These are phyloP conservation scores for Penicillium concentricum DNA, from an alignment of 2,329 filamentous ascomycete genomes.

Conservation along the genomic window DNA sequence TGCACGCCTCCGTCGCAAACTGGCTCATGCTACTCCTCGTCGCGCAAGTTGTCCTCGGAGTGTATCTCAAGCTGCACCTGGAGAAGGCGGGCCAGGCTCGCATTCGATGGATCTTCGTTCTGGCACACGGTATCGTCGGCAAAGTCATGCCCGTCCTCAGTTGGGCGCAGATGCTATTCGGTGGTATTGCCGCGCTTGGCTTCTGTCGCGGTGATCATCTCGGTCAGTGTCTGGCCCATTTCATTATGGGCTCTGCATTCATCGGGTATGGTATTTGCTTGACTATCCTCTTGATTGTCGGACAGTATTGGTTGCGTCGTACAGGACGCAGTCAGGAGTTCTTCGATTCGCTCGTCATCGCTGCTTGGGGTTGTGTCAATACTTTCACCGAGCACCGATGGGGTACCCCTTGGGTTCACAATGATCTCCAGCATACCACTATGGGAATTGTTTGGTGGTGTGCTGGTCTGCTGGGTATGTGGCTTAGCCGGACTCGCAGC, in stretches of 20 bases:
- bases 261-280: conserved; percentile 89
- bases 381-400: conserved; percentile 97
- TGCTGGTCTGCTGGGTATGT: conserved; percentile 85
- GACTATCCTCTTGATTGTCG: conserved; percentile 80
- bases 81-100: conserved; percentile 78
- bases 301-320: conserved; percentile 79
- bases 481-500: conserved; percentile 81
- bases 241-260: conserved; percentile 98
- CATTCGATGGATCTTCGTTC: conserved; percentile 70
- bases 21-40: conserved; percentile 77
- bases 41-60: conserved; percentile 73
- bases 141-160: conserved; percentile 82
- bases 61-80: conserved; percentile 87
- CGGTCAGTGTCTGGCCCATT: conserved; percentile 91
- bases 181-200: conserved; percentile 85
- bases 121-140: conserved; percentile 76
- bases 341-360: conserved; percentile 88
- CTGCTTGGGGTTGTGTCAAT: conserved; percentile 94
- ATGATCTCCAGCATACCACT: conserved; percentile 96
- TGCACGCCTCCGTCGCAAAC: conserved; percentile 78
- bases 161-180: conserved; percentile 95
- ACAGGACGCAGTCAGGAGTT: conserved; percentile 92
- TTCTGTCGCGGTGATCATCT: conserved; percentile 91
- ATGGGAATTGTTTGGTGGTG: conserved; percentile 99
- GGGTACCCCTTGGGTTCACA: conserved; percentile 84